These are phyloP conservation scores for Verticillium klebahnii DNA, from an alignment of 2,329 filamentous ascomycete species.

Conservation along the genomic window DNA sequence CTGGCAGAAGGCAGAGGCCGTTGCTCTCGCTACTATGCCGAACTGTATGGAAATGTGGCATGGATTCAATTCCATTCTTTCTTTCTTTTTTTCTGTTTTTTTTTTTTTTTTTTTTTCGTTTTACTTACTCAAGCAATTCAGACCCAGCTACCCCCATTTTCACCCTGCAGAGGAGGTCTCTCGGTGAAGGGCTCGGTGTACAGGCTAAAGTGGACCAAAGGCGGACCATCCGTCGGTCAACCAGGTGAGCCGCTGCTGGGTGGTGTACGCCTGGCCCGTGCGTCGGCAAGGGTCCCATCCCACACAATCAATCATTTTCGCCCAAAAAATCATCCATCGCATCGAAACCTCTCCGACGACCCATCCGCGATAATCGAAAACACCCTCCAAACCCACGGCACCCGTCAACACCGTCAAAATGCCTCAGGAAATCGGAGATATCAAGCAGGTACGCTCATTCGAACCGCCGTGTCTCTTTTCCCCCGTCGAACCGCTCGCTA, in stretches of 20 bases:
- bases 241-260: not conserved
- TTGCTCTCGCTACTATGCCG: too few relatives aligned
- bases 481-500: constrained; percentile 14
- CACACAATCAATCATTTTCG: constrained; percentile 15
- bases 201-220: too few relatives aligned
- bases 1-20: too few relatives aligned
- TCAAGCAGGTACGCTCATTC: constrained; percentile 66
- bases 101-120: too few relatives aligned
- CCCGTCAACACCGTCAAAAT: constrained; percentile 62
- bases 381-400: constrained; percentile 9
- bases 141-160: too few relatives aligned
- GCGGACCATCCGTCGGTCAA: not conserved
- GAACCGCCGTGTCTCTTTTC: constrained; percentile 5
- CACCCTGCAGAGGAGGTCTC: too few relatives aligned
- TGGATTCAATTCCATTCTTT: too few relatives aligned
- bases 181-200: too few relatives aligned
- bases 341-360: constrained; percentile 8
- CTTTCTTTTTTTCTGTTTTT: too few relatives aligned
- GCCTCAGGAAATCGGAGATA: constrained; percentile 97
- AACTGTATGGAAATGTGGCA: too few relatives aligned
- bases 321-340: constrained; percentile 11
- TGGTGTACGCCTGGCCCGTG: constrained; percentile 6
- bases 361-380: constrained; percentile 8
- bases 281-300: constrained; percentile 10
- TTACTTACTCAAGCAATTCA: too few relatives aligned